A percentile compares a stretch with the other conserved stretches of the same genome.
phyloP scores from a whole-genome alignment of 371 early-diverging fungal species.

The Zopfochytrium polystomum region DNA sequence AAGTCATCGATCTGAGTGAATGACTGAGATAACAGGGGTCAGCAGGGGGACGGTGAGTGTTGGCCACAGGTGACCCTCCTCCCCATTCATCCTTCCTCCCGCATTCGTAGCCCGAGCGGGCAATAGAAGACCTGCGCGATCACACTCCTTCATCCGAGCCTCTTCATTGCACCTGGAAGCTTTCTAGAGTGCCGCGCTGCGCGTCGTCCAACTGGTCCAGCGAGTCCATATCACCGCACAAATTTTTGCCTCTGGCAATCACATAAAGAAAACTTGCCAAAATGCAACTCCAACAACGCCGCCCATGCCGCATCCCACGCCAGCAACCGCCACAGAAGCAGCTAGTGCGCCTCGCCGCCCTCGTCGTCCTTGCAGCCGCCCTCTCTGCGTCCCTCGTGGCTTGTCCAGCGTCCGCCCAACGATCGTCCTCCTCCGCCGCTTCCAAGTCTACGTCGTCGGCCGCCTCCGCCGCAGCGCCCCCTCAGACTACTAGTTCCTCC shows the following conservation, averaged over 20 bases:
- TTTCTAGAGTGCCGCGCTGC: not conserved
- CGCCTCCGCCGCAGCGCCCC: not conserved
- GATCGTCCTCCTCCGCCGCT: too few species aligned
- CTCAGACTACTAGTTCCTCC: not conserved
- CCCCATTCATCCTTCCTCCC: not conserved
- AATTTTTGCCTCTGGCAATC: not conserved
- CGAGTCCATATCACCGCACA: not conserved
- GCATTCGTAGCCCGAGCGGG: not conserved
- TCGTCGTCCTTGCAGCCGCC: too few species aligned
- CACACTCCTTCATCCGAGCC: not conserved
- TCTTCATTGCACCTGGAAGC: not conserved
- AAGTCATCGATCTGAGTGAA: slow-evolving; percentile 41
- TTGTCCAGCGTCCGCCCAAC: not conserved
- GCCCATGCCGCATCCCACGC: too few species aligned
- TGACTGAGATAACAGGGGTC: slow-evolving; percentile 26
- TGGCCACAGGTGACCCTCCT: not conserved
- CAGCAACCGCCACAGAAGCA: too few species aligned
- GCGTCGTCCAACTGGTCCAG: not conserved
- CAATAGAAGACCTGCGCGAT: not conserved
- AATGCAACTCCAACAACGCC: not conserved
- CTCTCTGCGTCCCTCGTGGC: not conserved
- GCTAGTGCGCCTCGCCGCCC: too few species aligned
- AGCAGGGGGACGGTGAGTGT: not conserved
- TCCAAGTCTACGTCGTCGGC: not conserved
- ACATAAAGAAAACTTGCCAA: slow-evolving; percentile 2